Base-by-base conservation (phyloP, 75 land plant species). In the Pinus taeda region DNA sequence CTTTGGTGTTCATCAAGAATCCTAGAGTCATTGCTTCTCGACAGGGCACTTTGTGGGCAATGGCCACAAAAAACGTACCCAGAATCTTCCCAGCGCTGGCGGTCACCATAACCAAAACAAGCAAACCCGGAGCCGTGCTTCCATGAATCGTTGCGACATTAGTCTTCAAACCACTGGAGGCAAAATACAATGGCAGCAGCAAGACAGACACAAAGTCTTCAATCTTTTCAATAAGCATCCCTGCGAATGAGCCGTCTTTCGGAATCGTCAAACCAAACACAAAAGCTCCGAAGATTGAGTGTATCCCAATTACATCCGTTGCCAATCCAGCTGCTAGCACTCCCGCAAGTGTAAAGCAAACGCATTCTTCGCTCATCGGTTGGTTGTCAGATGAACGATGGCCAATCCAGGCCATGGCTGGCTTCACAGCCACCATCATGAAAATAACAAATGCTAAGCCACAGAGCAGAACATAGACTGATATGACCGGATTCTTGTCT, bases 1-100 rank as follows among this genome's bases (percentile, higher is more conserved):
- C 91, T 78, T 91, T 91, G 71, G 91, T 89, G 81, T 89, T 89
- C 93, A 91, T 91, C 18, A 91, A 79, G 69, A 91, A 71, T 0
- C 89, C 93, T 15, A 91, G 78, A 0, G 87, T 55, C 6, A 89
- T 29, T 20, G 91, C 81, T 57, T 88, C 88, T 37, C 83, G 75
- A 42, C 37, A 12, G n/a, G 81, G 85, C 3, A 83, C 30, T 83
- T 73, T 80, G 13, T 49, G 57, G 21, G 70, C 6, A 66, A 87
- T 3, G 56, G 93, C 78, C 57, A 78, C 87, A 8, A 75, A 30
- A 42, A 85, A 57, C 3, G 91, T 89, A 20, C 87, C 93, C 4
- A 73, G 12, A 65, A 91, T 84, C 87, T 91, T 91, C 2, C 91
- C 91, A 17, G 80, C 49, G 45, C 89, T 87, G 0, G 91, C 85